Evolutionary conservation across 148 eudicot species (phyloP).

Genomic region (Rhododendron henanense): DNA sequence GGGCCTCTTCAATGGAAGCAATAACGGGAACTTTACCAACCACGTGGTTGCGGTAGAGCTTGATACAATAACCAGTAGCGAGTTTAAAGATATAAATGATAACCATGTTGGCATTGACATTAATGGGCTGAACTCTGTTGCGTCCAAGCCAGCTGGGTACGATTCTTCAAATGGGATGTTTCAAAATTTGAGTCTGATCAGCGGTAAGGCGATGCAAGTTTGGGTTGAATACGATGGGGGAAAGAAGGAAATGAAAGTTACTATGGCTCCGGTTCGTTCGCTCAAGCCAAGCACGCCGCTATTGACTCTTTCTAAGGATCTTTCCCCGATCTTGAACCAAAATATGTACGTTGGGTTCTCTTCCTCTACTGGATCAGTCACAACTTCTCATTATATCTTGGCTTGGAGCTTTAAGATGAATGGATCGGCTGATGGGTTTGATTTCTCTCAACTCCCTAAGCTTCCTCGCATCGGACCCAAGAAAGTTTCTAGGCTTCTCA

Average conservation of each 20-base stretch:
- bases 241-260: slow-evolving; percentile 27
- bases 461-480: too few relatives aligned
- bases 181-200: slow-evolving; percentile 27
- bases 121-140: slow-evolving; percentile 28
- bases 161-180: slow-evolving; percentile 6
- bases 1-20: slow-evolving; percentile 20
- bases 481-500: too few relatives aligned
- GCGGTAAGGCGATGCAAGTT: slow-evolving; percentile 37
- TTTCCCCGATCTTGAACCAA: slow-evolving; percentile 24
- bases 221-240: slow-evolving; percentile 49
- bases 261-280: slow-evolving; percentile 30
- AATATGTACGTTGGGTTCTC: slow-evolving; percentile 37
- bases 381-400: slow-evolving; percentile 16
- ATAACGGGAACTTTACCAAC: slow-evolving; percentile 25
- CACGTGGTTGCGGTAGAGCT: slow-evolving; percentile 36
- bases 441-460: too few relatives aligned
- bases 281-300: slow-evolving; percentile 35
- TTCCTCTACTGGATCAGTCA: slow-evolving; percentile 26
- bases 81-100: slow-evolving; percentile 30
- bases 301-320: slow-evolving; percentile 22
- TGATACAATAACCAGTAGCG: slow-evolving; percentile 29
- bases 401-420: slow-evolving; percentile 34
- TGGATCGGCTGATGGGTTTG: too few relatives aligned
- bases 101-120: slow-evolving; percentile 52
- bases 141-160: slow-evolving; percentile 36